Evolutionary conservation across 768 basidiomycete genomes (phyloP).

Genomic region (Tulasnella calospora): DNA sequence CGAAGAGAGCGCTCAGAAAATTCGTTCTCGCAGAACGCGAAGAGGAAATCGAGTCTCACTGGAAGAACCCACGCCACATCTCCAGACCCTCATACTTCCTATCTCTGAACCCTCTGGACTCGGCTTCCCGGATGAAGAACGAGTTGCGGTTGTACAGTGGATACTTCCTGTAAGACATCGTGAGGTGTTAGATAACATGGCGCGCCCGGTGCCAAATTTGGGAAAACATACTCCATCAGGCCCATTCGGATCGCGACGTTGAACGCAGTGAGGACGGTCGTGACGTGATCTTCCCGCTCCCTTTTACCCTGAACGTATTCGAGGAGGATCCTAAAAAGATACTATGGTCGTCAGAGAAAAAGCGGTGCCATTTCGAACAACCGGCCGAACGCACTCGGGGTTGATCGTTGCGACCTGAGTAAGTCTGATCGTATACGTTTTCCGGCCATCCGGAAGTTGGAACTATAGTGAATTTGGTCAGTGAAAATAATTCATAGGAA

Average conservation of each 20-base stretch:
- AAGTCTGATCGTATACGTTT: not conserved
- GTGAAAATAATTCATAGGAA: too few relatives aligned
- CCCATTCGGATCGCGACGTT: slow-evolving; percentile 74
- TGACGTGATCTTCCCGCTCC: slow-evolving; percentile 59
- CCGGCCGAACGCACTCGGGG: not conserved
- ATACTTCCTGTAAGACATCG: slow-evolving; percentile 38
- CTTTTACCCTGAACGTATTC: slow-evolving; percentile 63
- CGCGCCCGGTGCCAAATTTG: not conserved
- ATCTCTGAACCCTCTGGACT: slow-evolving; percentile 38
- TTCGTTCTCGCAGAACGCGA: not conserved
- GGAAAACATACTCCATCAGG: slow-evolving; percentile 45
- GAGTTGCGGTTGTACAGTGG: slow-evolving; percentile 72
- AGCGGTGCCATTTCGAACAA: not conserved
- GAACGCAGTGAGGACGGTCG: slow-evolving; percentile 56
- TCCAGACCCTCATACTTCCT: slow-evolving; percentile 46
- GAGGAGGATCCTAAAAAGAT: slow-evolving; percentile 48
- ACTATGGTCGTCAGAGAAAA: not conserved
- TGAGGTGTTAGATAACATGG: not conserved
- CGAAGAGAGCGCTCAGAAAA: not conserved
- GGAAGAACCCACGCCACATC: slow-evolving; percentile 76
- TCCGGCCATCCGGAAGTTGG: not conserved
- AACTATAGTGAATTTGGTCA: not conserved
- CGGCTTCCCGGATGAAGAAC: slow-evolving; percentile 55
- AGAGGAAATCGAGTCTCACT: slow-evolving; percentile 34
- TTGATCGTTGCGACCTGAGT: not conserved